Conservation (phyloP, 176 grass and related monocot genomes). For the Carex scoparia region DNA sequence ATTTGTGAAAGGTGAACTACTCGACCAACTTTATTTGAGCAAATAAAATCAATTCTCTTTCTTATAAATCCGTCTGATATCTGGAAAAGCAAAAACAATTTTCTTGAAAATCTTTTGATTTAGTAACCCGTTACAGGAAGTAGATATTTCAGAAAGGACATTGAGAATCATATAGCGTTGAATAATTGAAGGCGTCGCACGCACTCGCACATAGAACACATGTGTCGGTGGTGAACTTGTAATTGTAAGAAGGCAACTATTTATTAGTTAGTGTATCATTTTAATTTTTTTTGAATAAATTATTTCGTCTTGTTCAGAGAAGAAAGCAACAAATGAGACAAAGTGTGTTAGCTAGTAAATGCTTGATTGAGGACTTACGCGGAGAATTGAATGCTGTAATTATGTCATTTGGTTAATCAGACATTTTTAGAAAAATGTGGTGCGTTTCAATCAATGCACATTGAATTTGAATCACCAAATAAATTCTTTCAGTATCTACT, state of each 20-base stretch:
- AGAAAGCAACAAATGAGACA: not conserved
- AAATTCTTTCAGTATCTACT: too few relatives aligned
- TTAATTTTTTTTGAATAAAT: not conserved
- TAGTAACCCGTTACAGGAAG: not conserved
- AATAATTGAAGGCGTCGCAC: not conserved
- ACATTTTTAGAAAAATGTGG: not conserved
- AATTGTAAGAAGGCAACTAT: not conserved
- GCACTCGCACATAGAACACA: not conserved
- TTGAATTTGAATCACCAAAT: not conserved
- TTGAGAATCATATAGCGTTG: not conserved
- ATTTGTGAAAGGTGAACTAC: too few relatives aligned
- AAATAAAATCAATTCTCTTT: too few relatives aligned
- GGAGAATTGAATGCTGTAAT: not conserved
- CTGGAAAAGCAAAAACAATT: too few relatives aligned
- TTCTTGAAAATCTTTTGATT: too few relatives aligned
- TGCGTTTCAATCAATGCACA: not conserved
- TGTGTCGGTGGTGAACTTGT: not conserved
- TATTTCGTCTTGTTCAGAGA: not conserved
- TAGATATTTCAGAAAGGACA: not conserved
- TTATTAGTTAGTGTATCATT: not conserved
- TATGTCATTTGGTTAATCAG: too few relatives aligned
- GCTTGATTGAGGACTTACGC: not conserved
- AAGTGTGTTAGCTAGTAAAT: not conserved
- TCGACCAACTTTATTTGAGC: too few relatives aligned
- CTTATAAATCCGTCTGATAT: too few relatives aligned